Base-by-base conservation (phyloP, 805 yeast species). In the Pichia membranifaciens region DNA sequence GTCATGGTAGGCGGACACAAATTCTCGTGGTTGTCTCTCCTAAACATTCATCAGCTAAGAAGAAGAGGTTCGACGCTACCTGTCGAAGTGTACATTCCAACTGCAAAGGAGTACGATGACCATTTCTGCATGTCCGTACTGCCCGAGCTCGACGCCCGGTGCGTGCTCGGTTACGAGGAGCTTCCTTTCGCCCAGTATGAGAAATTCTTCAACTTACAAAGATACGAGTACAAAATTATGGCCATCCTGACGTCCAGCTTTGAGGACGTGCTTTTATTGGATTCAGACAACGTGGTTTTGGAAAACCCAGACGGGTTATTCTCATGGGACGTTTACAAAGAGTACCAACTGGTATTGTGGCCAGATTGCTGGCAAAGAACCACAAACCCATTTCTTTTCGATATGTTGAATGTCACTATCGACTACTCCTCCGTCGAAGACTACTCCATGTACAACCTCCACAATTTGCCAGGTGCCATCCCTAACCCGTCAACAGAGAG, bases 321-420 rank as follows among this genome's bases (percentile, higher is more conserved):
- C 45, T 59, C 61, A 2, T 70, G 77, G 31, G 59, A 67, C 12
- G 64, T 69, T 7, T 81, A 66, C 62, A 54, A 59, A 39, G 62
- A 71, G 9, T 63, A 64, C 16, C 74, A 77, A 0, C 58, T 81
- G 45, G 66, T 81, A 9, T 49, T 79, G 8, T 81, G 87, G 87
- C 87, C 87, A 3, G 87, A 81, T 62, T 76, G 77, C 32, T 81
- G 87, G 87, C 72, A 81, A 2, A 69, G 87, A 60, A 79, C 86
- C 5, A 80, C 86, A 8, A 72, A 76, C 51, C 87, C 87, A 18
- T 67, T 66, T 41, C 79, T 62, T 56, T 79, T 76, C 57, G 78
- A 77, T 8, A 34, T 51, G 21, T 37, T 46, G 12, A 21, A 41
- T 37, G 45, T 51, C 35, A 32, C 48, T 8, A 28, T 57, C 7